Evolutionary conservation across 192 early-diverging fungal genomes (phyloP).

Genomic region (Diversispora eburnea): DNA sequence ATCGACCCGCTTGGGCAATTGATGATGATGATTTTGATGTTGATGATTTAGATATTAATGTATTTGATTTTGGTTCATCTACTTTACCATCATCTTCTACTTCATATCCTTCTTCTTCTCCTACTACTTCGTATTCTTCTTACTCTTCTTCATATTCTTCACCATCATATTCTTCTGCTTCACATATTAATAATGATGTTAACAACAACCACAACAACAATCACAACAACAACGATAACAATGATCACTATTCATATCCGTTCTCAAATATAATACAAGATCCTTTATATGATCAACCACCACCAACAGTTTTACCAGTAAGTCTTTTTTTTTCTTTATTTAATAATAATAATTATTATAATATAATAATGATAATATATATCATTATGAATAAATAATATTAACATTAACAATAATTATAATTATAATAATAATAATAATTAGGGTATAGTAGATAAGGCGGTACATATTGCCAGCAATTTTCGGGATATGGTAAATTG

Average conservation of each 20-base stretch:
- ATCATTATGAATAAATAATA: not conserved
- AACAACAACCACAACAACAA: too few species aligned
- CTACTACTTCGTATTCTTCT: not conserved
- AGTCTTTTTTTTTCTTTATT: too few species aligned
- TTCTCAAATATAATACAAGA: too few species aligned
- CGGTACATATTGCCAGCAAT: conserved; percentile 35
- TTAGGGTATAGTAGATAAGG: conserved; percentile 34
- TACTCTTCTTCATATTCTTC: not conserved
- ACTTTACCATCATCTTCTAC: not conserved
- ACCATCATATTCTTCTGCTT: too few species aligned
- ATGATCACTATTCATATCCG: too few species aligned
- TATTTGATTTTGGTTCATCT: not conserved
- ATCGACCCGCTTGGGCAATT: not conserved
- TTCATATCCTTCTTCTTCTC: not conserved
- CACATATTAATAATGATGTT: too few species aligned
- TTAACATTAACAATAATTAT: not conserved
- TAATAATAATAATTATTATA: not conserved
- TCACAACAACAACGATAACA: too few species aligned
- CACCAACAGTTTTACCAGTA: too few species aligned
- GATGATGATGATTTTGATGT: conserved; percentile 14
- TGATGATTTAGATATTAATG: not conserved
- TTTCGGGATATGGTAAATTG: conserved; percentile 42
- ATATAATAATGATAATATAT: not conserved
- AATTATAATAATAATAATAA: not conserved
- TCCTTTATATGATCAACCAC: too few species aligned